Conservation (phyloP, 768 basidiomycete species). For the Auriscalpium vulgare region DNA sequence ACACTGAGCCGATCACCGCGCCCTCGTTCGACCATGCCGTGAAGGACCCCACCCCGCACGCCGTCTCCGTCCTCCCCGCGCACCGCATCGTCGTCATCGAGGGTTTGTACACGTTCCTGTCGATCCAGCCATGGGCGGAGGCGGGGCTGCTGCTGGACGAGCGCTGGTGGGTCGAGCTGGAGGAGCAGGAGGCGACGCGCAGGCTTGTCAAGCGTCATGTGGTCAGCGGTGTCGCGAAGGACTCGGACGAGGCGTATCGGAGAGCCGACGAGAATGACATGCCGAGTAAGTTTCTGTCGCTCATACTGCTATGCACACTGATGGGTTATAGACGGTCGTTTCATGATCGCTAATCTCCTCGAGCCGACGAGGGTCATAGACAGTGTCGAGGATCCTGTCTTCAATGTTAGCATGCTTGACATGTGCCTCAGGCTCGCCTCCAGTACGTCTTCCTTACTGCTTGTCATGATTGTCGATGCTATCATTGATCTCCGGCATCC, state of each 20-base stretch:
- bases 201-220: constrained; percentile 70
- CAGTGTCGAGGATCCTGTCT: background rate
- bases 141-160: constrained; percentile 66
- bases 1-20: constrained; percentile 38
- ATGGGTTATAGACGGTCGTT: background rate
- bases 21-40: constrained; percentile 83
- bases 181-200: constrained; percentile 42
- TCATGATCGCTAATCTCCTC: background rate
- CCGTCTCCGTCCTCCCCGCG: constrained; percentile 44
- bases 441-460: too few relatives aligned
- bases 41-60: constrained; percentile 72
- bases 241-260: constrained; percentile 55
- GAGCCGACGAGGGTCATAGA: background rate
- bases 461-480: too few relatives aligned
- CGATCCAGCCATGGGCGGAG: constrained; percentile 63
- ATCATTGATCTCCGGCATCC: too few relatives aligned
- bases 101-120: constrained; percentile 80
- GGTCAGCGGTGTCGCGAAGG: constrained; percentile 63
- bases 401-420: background rate
- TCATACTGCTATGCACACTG: background rate
- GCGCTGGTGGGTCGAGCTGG: constrained; percentile 64
- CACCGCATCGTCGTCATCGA: constrained; percentile 84
- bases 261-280: constrained; percentile 73
- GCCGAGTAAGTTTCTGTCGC: constrained; percentile 40
- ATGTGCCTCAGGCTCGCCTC: too few relatives aligned